A percentile compares a stretch with the other conserved stretches of the same genome.
phyloP scores from a whole-genome alignment of 192 early-diverging fungal species.

The Podochytrium sp. region DNA sequence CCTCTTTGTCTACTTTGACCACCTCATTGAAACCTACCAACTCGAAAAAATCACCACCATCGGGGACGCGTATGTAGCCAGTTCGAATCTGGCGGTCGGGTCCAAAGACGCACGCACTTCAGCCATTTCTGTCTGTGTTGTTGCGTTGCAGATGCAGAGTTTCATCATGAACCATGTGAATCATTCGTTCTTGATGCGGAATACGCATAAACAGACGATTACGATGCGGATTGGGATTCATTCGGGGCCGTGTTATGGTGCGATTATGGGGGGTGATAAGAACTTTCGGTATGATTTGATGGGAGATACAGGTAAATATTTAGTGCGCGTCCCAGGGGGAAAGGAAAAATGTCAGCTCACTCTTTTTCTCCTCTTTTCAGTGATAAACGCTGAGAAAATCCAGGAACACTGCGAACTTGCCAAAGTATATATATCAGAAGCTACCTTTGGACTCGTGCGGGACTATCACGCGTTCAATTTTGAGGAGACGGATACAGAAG shows the following conservation, averaged over 20 bases:
- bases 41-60: constrained; percentile 54
- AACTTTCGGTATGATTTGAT: constrained; percentile 56
- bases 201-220: constrained; percentile 37
- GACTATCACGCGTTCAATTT: constrained; percentile 50
- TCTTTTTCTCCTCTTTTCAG: not conserved
- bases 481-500: constrained; percentile 1
- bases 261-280: constrained; percentile 58
- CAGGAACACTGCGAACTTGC: constrained; percentile 48
- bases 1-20: constrained; percentile 54
- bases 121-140: constrained; percentile 47
- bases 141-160: constrained; percentile 54
- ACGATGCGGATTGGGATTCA: constrained; percentile 56
- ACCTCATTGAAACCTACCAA: constrained; percentile 43
- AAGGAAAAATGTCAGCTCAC: too few relatives aligned
- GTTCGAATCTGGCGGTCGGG: constrained; percentile 31
- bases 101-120: constrained; percentile 38
- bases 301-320: constrained; percentile 49
- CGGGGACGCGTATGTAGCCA: constrained; percentile 55
- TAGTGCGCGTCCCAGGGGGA: too few relatives aligned
- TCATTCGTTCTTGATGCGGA: constrained; percentile 34
- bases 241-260: constrained; percentile 47
- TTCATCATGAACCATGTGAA: constrained; percentile 51
- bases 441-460: constrained; percentile 34
- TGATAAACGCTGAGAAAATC: constrained; percentile 47
- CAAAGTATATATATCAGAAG: constrained; percentile 41